phyloP scores from a whole-genome alignment of 805 yeast species.

The Pichia membranifaciens region DNA sequence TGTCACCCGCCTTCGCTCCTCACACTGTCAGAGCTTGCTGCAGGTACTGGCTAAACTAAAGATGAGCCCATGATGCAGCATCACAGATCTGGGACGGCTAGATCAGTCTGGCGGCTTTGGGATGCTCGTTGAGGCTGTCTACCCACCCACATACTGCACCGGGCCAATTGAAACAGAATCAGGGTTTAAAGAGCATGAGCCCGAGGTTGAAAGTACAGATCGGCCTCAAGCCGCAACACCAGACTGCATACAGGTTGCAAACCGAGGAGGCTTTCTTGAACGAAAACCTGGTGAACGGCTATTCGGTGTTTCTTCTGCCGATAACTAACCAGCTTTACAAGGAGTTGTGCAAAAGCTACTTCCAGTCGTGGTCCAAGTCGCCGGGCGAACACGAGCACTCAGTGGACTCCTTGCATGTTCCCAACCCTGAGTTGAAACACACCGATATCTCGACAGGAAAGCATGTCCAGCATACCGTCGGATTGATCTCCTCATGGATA shows the following conservation, averaged over 20 bases:
- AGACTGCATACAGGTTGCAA: conserved; percentile 27
- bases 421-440: conserved; percentile 28
- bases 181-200: no score
- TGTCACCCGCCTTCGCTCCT: no score
- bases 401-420: conserved; percentile 30
- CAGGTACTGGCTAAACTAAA: no score
- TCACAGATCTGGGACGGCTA: no score
- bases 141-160: no score
- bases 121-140: no score
- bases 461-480: conserved; percentile 41
- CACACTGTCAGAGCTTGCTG: no score
- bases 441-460: conserved; percentile 32
- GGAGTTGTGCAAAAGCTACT: conserved; percentile 36
- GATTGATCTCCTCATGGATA: conserved; percentile 63
- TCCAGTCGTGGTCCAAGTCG: conserved; percentile 27
- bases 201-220: conserved; percentile 14
- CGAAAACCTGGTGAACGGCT: conserved; percentile 32
- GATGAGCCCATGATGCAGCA: no score
- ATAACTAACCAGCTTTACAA: conserved; percentile 48
- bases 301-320: conserved; percentile 48
- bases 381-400: background rate
- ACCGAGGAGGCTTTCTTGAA: conserved; percentile 27
- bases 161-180: no score
- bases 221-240: conserved; percentile 43
- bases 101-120: no score